Evolutionary conservation across 164 flowering plant genomes (phyloP), one percentile per base, ranked within the genome.

Genomic region (Kalanchoe fedtschenkoi): DNA sequence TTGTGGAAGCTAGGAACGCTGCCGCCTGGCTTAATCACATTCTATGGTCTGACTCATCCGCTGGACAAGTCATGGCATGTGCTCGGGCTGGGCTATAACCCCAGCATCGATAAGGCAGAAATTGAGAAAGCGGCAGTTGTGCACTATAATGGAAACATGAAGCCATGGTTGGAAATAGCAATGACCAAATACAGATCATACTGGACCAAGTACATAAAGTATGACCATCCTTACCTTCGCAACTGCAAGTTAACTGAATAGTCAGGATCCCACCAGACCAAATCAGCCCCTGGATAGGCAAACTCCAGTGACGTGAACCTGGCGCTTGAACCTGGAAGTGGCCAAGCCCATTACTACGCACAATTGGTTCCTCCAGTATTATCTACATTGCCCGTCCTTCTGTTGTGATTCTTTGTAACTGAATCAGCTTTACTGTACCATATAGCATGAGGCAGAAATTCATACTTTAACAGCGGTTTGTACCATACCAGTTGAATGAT

Each of bases 121-220:
- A 87, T 92, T 43, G 96, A 86, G 22, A 79, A 79, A 59, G 96
- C 96, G 34, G 91, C 98, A 10, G 96, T 92, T 33, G 60, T 92
- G 44, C 98, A 92, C 66, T 91, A 85, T 65, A 91, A 91, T 71
- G 98, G 98, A 35, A 91, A 91, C 77, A 87, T 89, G 98, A 91
- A 91, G 39, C 39, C 39, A 37, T 37, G 39, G 39, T 15, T 37
- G 39, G 39, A 37, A 37, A 37, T 37, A 6, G 95, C 95, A 16
- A 89, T 91, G 98, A 83, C 87, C 34, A 89, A 89, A 75, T 91
- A 91, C 56, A 74, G 85, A 61, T 64, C 84, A 21, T 84, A 89
- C 71, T 91, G 96, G 96, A 85, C 87, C 43, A 92, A 87, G 81
- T 87, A 92, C 65, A 78, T 92, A 29, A 92, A 87, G 70, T 85